Base-by-base conservation (phyloP, 768 basidiomycete genomes). In the Infundibulicybe gibba region DNA sequence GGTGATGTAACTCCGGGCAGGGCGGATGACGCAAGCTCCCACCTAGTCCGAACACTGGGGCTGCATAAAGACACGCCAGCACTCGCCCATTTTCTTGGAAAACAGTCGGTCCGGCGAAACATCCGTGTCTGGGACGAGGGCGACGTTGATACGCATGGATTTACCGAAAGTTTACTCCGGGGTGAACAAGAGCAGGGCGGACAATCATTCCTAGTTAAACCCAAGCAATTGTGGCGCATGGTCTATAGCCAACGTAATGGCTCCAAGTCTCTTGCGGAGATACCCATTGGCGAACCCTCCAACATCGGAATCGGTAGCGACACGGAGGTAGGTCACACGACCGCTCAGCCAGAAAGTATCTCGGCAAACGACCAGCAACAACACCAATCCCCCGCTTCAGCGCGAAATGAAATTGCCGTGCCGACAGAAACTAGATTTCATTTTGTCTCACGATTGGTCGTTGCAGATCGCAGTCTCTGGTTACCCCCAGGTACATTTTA, bases 41-140 rank as follows among this genome's bases (percentile, higher is more conserved):
- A 67, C 53, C 51, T 77, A 30, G 68, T 62, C 5, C 59, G 66
- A 44, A 74, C 69, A 16, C 63, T 80, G 34, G 79, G 79, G 12
- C 54, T 75, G 16, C 77, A 80, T 46, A 65, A 68, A 16, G 73
- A 79, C 43, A 73, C 72, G 3, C 72, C 77, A 15, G 71, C 75
- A 5, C 62, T 80, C 30, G 79, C 77, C 4, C 65, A 62, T 5
- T 76, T 75, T 49, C 56, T 80, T 2, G 76, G 77, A 9, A 75
- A 74, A 54, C 59, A 64, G 20, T 61, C 65, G 3, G 58, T 61
- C 31, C 65, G 72, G 32, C 67, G 74, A 32, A 59, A 65, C 41
- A 76, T 80, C 42, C 67, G 63, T 41, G 68, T 72, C 5, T 70
- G 63, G 59, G 64, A 70, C 30, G 62, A 70, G 40, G 62, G 65